A percentile compares a stretch with the other conserved stretches of the same genome.
Conservation (phyloP, 2,329 filamentous ascomycete species). For the Paradendryphiella salina region DNA sequence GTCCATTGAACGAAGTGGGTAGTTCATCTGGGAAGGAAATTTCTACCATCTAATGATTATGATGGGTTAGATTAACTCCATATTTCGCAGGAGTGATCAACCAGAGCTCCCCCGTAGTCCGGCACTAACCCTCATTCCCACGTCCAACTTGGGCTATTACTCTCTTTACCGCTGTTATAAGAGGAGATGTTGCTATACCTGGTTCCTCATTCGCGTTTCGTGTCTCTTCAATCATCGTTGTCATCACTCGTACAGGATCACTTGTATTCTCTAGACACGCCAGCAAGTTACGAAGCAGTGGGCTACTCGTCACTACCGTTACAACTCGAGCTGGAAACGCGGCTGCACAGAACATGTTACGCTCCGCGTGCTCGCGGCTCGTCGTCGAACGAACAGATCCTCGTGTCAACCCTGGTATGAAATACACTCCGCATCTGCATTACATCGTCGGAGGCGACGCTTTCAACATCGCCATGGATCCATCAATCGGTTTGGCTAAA, state of each 20-base stretch:
- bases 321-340: conserved; percentile 31
- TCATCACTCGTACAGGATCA: not conserved
- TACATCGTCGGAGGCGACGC: conserved; percentile 42
- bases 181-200: conserved; percentile 26
- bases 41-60: conserved; percentile 32
- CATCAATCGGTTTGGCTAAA: conserved; percentile 28
- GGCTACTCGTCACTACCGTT: conserved; percentile 29
- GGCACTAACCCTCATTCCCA: conserved; percentile 31
- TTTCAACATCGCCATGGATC: conserved; percentile 44
- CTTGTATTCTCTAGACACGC: not conserved
- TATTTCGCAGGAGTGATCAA: conserved; percentile 29
- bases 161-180: conserved; percentile 35
- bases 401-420: conserved; percentile 42
- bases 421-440: conserved; percentile 44
- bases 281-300: conserved; percentile 35
- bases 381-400: conserved; percentile 43
- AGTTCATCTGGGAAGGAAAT: conserved; percentile 25
- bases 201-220: conserved; percentile 13
- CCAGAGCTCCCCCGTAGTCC: conserved; percentile 28
- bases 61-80: conserved; percentile 36
- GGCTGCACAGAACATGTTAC: conserved; percentile 39
- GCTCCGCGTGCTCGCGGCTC: conserved; percentile 43
- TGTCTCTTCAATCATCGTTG: conserved; percentile 22
- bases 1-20: conserved; percentile 20
- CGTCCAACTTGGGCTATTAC: conserved; percentile 1